A percentile compares a stretch with the other conserved stretches of the same genome.
Conservation (phyloP, 129 eudicot species). For the Lactuca saligna region DNA sequence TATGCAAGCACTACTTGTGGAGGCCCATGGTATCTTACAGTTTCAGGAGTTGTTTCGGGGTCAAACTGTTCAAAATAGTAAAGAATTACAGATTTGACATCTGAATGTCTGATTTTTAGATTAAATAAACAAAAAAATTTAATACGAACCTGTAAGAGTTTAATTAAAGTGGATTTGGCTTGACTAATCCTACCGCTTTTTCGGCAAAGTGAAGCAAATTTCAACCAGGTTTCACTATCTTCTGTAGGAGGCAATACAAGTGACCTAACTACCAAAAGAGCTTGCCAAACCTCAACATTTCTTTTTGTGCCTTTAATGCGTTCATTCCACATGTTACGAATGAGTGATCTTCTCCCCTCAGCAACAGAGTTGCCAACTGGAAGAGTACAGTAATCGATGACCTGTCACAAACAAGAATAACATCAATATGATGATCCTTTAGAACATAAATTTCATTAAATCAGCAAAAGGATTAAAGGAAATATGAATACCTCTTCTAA, state of each 20-base stretch:
- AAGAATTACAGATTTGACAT: neutral
- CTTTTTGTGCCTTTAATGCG: conserved; percentile 93
- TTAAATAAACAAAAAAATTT: neutral
- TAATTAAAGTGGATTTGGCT: conserved; percentile 83
- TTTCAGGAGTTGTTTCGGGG: conserved; percentile 88
- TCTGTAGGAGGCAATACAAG: conserved; percentile 96
- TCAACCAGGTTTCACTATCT: conserved; percentile 92
- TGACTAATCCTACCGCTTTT: conserved; percentile 93
- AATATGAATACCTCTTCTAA: conserved; percentile 75
- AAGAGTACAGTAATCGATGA: conserved; percentile 90
- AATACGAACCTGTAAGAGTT: conserved; percentile 80
- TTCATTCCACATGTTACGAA: conserved; percentile 98
- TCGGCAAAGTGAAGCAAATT: conserved; percentile 92
- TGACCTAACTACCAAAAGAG: conserved; percentile 84
- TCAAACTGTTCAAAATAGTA: conserved; percentile 56
- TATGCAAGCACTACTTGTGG: conserved; percentile 92
- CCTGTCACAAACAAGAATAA: conserved; percentile 45
- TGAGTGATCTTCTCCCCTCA: conserved; percentile 85
- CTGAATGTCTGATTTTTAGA: neutral
- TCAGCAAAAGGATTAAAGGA: conserved; percentile 7
- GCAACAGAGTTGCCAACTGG: conserved; percentile 75
- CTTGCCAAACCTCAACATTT: conserved; percentile 99
- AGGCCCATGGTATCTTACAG: conserved; percentile 70
- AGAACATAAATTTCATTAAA: neutral
- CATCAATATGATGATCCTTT: neutral